Evolutionary conservation across 768 basidiomycete species (phyloP).

Genomic region (Agrocybe pediades): DNA sequence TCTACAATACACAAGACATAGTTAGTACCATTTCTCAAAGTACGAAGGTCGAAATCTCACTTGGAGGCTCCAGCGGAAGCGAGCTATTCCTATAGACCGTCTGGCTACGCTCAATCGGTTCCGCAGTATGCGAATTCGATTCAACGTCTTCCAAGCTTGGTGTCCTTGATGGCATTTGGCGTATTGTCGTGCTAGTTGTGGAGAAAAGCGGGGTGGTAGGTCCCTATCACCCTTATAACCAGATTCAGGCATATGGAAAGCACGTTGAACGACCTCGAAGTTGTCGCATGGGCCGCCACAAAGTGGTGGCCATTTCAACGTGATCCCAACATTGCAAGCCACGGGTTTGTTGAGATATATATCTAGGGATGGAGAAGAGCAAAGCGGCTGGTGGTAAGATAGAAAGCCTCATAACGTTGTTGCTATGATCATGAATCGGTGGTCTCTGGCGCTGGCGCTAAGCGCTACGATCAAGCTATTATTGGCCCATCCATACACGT

Average conservation of each 20-base stretch:
- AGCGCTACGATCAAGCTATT: too few species aligned
- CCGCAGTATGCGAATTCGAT: background rate
- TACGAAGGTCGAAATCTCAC: conserved; percentile 6
- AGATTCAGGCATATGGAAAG: background rate
- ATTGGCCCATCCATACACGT: too few species aligned
- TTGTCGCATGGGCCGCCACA: background rate
- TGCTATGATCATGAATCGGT: too few species aligned
- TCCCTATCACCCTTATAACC: background rate
- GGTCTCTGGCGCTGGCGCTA: too few species aligned
- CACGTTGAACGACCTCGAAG: background rate
- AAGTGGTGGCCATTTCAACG: too few species aligned
- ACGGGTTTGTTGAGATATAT: too few species aligned
- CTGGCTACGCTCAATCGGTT: background rate
- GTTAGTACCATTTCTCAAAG: background rate
- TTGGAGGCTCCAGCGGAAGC: conserved; percentile 15
- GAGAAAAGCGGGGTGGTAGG: background rate
- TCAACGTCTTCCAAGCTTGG: background rate
- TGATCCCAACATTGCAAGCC: too few species aligned
- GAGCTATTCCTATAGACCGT: background rate
- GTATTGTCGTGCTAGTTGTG: background rate
- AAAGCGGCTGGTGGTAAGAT: too few species aligned
- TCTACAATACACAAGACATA: conserved; percentile 3
- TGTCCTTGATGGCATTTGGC: background rate
- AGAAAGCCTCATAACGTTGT: too few species aligned
- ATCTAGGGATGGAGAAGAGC: too few species aligned